Evolutionary conservation across 2,329 filamentous ascomycete species (phyloP), one percentile per base, ranked within the genome.

Genomic region (Ascochyta koolunga): DNA sequence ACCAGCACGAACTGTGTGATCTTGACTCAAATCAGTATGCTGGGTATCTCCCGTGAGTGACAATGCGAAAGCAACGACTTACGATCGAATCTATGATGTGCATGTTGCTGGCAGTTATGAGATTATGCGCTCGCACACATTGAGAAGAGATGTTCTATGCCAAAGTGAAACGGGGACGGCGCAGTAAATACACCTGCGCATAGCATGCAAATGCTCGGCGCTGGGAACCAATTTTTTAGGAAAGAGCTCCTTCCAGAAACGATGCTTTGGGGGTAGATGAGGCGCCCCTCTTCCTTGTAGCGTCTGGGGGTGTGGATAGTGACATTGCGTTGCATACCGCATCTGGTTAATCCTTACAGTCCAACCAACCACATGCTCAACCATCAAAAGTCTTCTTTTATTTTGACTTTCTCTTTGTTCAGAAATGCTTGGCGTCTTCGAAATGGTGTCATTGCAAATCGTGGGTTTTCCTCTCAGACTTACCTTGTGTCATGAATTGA

Each of bases 1-100:
- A 67, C 37, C 36, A 67, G 50, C n/a, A 63, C 4, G 1, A 51
- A 40, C 44, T 67, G 62, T 35, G 59, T 19, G 4, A 52, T 38
- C 61, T 64, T 24, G 29, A 25, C 19, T 18, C n/a, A 19, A 19
- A 13, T 54, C 41, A 44, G 51, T 50, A 42, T 37, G 4, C 5
- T 22, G 19, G 29, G 32, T 25, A 41, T 16, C 27, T n/a, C 19
- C 1, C 5, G 11, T 15, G 4, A 19, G 13, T 40, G 21, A 13
- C 13, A 9, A 9, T 19, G 10, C 2, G 13, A 21, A 3, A 15
- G 10, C 3, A 29, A 13, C 38, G 19, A 54, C 56, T 40, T 42
- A 51, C 56, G 24, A 58, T 52, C 3, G 56, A 58, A 15, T 51
- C 18, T 47, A 48, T 13, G 13, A 58, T 55, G 16, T 58, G 35